phyloP scores from a whole-genome alignment of 2,329 filamentous ascomycete species.

The Fusarium brevicatenulatum region DNA sequence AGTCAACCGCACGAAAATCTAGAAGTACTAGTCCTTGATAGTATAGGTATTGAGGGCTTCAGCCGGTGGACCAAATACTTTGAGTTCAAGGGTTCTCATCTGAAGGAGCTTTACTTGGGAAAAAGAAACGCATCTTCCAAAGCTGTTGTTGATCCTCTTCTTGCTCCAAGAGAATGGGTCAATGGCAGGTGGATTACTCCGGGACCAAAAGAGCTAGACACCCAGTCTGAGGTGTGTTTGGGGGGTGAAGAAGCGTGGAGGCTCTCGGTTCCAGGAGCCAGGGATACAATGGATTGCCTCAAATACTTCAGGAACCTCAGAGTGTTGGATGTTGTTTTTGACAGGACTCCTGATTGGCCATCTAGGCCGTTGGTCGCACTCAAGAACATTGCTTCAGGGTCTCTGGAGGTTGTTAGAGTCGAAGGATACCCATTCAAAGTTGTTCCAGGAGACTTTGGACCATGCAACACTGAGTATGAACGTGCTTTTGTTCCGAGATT shows the following conservation, averaged over 20 bases:
- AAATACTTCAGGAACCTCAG: conserved; percentile 1
- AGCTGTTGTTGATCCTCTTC: neutral
- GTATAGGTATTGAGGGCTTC: neutral
- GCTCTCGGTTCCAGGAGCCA: neutral
- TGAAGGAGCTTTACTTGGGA: conserved; percentile 14
- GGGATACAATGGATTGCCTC: neutral
- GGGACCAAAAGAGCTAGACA: neutral
- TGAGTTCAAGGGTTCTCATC: neutral
- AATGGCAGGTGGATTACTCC: neutral
- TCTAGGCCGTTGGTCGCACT: conserved; percentile 1
- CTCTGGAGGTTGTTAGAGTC: conserved; percentile 10
- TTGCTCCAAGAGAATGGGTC: conserved; percentile 7
- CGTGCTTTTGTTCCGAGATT: neutral
- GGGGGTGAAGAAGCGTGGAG: neutral
- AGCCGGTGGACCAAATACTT: neutral
- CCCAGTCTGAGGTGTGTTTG: neutral
- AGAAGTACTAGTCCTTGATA: neutral
- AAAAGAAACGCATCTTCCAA: neutral
- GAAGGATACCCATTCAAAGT: conserved; percentile 6
- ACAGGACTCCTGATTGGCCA: neutral
- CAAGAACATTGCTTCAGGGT: conserved; percentile 1
- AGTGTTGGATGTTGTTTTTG: conserved; percentile 4
- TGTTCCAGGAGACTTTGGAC: neutral
- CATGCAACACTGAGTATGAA: neutral
- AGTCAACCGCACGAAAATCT: neutral